Evolutionary conservation across 441 rosid genomes (phyloP).

Genomic region (Hypseocharis bilobata): DNA sequence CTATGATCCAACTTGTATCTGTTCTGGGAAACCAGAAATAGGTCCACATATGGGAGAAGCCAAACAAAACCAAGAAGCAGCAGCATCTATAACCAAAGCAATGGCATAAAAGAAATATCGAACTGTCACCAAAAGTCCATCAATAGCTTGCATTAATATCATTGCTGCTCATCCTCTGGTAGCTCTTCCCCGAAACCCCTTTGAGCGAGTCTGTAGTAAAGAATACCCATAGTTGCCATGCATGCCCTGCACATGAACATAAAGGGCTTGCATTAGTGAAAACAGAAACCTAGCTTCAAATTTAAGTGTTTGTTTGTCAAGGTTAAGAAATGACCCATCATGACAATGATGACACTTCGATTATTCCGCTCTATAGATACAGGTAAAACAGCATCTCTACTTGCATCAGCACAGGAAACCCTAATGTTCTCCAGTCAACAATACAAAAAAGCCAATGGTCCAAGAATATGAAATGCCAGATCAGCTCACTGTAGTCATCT

Average conservation of each 20-base stretch:
- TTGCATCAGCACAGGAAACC: neutral
- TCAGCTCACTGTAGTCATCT: neutral
- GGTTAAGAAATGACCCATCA: neutral
- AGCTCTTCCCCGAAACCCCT: constrained; percentile 53
- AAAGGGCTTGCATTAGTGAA: constrained; percentile 5
- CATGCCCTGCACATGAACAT: constrained; percentile 65
- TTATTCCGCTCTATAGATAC: neutral
- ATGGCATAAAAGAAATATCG: constrained; percentile 1
- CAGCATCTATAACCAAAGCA: constrained; percentile 1
- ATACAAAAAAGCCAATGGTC: neutral
- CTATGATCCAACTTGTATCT: constrained; percentile 9
- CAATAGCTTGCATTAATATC: constrained; percentile 12
- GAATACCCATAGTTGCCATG: constrained; percentile 92
- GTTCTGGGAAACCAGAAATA: constrained; percentile 7
- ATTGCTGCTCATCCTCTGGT: constrained; percentile 50
- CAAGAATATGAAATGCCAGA: neutral
- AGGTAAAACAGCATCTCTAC: neutral
- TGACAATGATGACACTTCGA: neutral
- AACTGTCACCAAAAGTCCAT: constrained; percentile 9
- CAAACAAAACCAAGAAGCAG: constrained; percentile 10
- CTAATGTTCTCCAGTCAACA: neutral
- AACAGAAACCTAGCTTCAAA: neutral
- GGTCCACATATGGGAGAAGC: neutral
- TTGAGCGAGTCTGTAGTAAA: constrained; percentile 82
- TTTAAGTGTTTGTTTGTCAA: neutral